Conservation (phyloP, 768 basidiomycete species). For the Tricholoma hemisulphureum region DNA sequence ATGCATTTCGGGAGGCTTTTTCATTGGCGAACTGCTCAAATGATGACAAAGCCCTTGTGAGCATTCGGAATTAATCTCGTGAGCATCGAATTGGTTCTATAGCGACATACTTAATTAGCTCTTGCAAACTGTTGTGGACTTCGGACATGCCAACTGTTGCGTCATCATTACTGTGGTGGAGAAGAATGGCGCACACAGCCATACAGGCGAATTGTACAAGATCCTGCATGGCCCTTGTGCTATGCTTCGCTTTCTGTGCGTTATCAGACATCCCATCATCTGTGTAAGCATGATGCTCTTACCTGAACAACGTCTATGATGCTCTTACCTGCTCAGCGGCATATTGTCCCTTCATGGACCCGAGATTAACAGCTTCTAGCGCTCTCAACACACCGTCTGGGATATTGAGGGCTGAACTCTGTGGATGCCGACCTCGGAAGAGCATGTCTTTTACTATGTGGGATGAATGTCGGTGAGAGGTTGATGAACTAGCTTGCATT, state of each 20-base stretch:
- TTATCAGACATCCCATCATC: background rate
- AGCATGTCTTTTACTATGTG: too few species aligned
- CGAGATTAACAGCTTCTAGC: too few species aligned
- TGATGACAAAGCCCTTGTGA: background rate
- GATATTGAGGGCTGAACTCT: too few species aligned
- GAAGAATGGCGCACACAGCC: background rate
- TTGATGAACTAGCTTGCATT: too few species aligned
- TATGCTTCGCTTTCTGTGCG: background rate
- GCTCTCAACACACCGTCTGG: too few species aligned
- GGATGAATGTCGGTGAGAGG: too few species aligned
- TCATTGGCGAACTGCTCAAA: background rate
- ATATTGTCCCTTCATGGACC: too few species aligned
- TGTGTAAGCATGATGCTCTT: background rate
- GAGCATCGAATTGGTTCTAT: background rate
- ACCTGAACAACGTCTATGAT: background rate
- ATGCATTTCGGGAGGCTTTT: background rate
- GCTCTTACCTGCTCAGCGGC: too few species aligned
- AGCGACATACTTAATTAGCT: background rate
- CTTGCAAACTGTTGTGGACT: background rate
- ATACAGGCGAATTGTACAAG: background rate
- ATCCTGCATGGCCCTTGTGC: too few species aligned
- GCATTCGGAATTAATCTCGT: background rate
- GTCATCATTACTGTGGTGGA: too few species aligned
- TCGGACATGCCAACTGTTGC: background rate
- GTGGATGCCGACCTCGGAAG: too few species aligned